Evolutionary conservation across 2,329 filamentous ascomycete species (phyloP).

Genomic region (Alternaria dauci): DNA sequence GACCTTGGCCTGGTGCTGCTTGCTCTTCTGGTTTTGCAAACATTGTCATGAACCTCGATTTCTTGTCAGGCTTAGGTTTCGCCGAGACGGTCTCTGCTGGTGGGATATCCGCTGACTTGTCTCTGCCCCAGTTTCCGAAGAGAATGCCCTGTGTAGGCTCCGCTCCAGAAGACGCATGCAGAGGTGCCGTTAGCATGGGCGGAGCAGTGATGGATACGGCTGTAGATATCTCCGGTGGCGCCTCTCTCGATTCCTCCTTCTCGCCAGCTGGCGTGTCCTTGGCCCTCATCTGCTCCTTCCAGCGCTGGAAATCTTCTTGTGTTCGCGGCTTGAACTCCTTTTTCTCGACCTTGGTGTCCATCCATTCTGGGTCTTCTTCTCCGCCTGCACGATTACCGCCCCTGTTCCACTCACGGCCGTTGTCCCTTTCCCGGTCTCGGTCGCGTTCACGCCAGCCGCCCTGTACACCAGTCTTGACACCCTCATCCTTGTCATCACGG

Average conservation of each 20-base stretch:
- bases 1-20: conserved; percentile 23
- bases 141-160: conserved; percentile 80
- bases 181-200: conserved; percentile 52
- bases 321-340: conserved; percentile 77
- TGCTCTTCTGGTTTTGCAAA: conserved; percentile 55
- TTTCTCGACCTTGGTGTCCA: conserved; percentile 72
- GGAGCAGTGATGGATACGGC: conserved; percentile 30
- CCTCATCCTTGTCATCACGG: conserved; percentile 66
- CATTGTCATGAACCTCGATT: conserved; percentile 87
- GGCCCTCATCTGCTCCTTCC: conserved; percentile 90
- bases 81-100: conserved; percentile 33
- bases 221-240: conserved; percentile 27
- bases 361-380: conserved; percentile 83
- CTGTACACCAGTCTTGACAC: conserved; percentile 50
- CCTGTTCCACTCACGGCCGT: conserved; percentile 64
- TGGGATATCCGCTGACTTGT: conserved; percentile 54
- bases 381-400: conserved; percentile 58
- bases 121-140: conserved; percentile 69
- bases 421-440: conserved; percentile 44
- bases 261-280: conserved; percentile 59
- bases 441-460: conserved; percentile 67
- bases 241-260: conserved; percentile 52
- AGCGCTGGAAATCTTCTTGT: conserved; percentile 90
- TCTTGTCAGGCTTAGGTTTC: conserved; percentile 68
- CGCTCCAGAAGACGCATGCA: conserved; percentile 67